Conservation (phyloP, 495 filamentous ascomycete species). For the Pyrenula massariospora region DNA sequence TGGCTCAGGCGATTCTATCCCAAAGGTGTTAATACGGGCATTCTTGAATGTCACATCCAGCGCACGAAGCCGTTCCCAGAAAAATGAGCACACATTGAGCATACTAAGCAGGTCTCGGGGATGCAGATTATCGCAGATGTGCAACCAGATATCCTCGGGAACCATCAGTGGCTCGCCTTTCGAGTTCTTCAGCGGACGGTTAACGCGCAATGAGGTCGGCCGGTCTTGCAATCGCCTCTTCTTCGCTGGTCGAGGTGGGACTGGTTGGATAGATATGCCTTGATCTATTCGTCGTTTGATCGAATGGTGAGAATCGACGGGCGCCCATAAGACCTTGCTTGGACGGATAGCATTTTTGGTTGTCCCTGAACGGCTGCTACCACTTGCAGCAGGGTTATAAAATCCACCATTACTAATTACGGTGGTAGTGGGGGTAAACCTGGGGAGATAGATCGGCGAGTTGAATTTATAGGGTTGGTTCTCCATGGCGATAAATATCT, state of each 20-base stretch:
- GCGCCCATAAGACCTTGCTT: neutral
- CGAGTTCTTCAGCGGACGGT: neutral
- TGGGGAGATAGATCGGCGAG: neutral
- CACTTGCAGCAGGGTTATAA: neutral
- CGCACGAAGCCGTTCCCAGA: neutral
- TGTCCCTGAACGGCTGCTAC: neutral
- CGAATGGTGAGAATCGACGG: neutral
- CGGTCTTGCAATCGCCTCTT: neutral
- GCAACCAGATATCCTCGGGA: neutral
- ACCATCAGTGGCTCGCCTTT: neutral
- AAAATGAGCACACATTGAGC: neutral
- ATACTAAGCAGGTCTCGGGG: neutral
- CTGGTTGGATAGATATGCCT: neutral
- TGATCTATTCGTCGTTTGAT: neutral
- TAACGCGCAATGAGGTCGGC: neutral
- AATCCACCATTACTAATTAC: neutral
- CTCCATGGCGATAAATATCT: too few species aligned
- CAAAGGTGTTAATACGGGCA: neutral
- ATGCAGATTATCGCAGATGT: neutral
- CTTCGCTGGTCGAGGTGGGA: neutral
- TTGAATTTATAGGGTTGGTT: neutral
- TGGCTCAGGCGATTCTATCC: neutral
- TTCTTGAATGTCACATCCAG: neutral
- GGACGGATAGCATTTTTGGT: neutral
- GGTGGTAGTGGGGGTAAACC: neutral